Base-by-base conservation (phyloP, 805 yeast species). In the Soucietia sequanensis region DNA sequence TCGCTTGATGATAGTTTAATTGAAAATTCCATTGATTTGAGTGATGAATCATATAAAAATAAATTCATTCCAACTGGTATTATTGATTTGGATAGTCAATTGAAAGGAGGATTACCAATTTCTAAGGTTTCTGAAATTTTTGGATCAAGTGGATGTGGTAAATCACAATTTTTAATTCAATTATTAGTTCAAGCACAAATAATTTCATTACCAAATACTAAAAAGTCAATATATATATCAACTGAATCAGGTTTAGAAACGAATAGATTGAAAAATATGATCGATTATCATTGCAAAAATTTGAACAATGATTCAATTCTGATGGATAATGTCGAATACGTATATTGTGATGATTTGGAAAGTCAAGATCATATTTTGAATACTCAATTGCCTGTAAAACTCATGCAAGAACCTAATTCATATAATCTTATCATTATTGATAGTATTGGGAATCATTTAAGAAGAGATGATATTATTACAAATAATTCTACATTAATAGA, bases 131-230 rank as follows among this genome's bases (percentile, higher is more conserved):
- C 89, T 0, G 98, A 90, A 60, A 54, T 91, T 3, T 80, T 79
- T 46, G 98, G 98, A 0, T 84, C 82, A 17, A 79, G 95, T 33
- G 85, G 95, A 0, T 73, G 84, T 1, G 98, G 96, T 0, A 91
- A 91, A 50, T 81, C 96, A 0, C 95, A 90, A 46, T 60, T 90
- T 4, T 60, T 84, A 17, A 70, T 81, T 63, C 91, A 83, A 44
- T 48, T 89, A 33, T 68, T 84, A 2, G 61, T 79, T 3, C 62
- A 79, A 2, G 77, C 81, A 9, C 88, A 81, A 43, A 13, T 40
- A 9, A 12, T 22, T 13, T 21, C 35, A 17, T 7, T 12, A 7
- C 3, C 22, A 8, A 27, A 31, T 14, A 28, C 35, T 23, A 33
- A 41, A 12, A 44, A 35, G 38, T 44, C 54, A n/a, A 75, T 89